Base-by-base conservation (phyloP, 2,329 filamentous ascomycete species). In the Rhynchosporium secalis region DNA sequence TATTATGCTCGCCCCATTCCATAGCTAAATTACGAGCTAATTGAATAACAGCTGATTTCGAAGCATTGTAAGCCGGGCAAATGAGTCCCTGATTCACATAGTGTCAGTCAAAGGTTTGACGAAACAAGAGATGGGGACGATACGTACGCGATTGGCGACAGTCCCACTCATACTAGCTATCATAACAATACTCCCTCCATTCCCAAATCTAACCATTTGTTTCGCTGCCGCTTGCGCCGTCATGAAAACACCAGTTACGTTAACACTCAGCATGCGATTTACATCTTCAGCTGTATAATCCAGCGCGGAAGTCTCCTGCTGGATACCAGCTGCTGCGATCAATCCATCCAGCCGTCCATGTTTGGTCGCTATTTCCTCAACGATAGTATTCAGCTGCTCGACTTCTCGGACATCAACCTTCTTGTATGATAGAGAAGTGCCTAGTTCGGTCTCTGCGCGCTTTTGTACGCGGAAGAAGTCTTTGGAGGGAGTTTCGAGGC, bases 141-240 rank as follows among this genome's bases (percentile, higher is more conserved):
- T 8, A 78, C 82, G 74, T 76, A 90, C 88, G 70, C 83, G 78
- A 74, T 90, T 90, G 36, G 86, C 86, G 67, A 90, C 80, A 4
- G 81, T 83, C 20, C 83, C 87, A 67, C 85, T 87, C 86, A 90
- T 90, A 67, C 84, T 87, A n/a, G 82, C 86, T 71, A 90, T 87
- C 71, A 90, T 75, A 13, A 85, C 83, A 63, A 90, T 83, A 72
- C 84, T 88, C 0, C 87, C 86, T 5, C 78, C 77, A 31, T 77
- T 79, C 62, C 83, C 80, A 33, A 84, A 78, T 56, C 81, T 80
- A 28, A 86, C 78, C 82, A 90, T 86, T 74, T 95, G 89, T 60
- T 87, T 83, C 40, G 92, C 93, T n/a, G 91, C 90, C 26, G 91
- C 91, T 79, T 94, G 91, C 31, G 92, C 91, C 66, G 91, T 96